These are phyloP conservation scores for Hydnomerulius pinastri DNA, from an alignment of 768 basidiomycete genomes.

Conservation along the genomic window DNA sequence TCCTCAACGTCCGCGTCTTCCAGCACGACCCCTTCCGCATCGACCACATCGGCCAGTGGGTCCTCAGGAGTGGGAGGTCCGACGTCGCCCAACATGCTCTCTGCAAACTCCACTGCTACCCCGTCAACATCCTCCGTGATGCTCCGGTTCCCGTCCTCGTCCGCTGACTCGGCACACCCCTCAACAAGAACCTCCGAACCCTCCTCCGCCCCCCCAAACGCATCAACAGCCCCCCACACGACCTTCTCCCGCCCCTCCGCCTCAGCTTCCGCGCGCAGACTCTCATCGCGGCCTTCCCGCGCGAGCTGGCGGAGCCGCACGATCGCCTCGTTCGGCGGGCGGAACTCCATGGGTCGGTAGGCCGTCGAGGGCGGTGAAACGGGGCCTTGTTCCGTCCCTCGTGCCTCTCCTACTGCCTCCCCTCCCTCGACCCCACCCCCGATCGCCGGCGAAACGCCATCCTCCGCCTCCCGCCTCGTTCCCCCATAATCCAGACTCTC, in stretches of 20 bases:
- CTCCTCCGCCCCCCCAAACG: neutral
- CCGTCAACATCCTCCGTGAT: neutral
- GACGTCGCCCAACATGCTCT: neutral
- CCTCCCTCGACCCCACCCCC: slow-evolving; percentile 2
- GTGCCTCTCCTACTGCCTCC: neutral
- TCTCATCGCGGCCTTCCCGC: slow-evolving; percentile 44
- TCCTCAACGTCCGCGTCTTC: neutral
- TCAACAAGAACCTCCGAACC: neutral
- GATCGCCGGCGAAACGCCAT: too few relatives aligned
- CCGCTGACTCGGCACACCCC: neutral
- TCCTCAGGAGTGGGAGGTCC: neutral
- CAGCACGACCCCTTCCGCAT: neutral
- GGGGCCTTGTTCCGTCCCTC: neutral
- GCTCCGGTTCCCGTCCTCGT: neutral
- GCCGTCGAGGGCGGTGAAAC: slow-evolving; percentile 3
- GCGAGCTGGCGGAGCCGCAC: slow-evolving; percentile 48
- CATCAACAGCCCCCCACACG: slow-evolving; percentile 35
- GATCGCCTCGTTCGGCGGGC: slow-evolving; percentile 35
- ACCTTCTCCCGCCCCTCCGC: slow-evolving; percentile 49
- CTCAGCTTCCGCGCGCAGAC: slow-evolving; percentile 35
- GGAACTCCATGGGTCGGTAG: slow-evolving; percentile 36
- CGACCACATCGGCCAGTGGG: neutral
- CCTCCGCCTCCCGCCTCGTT: slow-evolving; percentile 7
- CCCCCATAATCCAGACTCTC: slow-evolving; percentile 30
- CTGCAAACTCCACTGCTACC: neutral